These are phyloP conservation scores for Taphrina deformans DNA, from an alignment of 1,139 yeast genomes.

Conservation along the genomic window DNA sequence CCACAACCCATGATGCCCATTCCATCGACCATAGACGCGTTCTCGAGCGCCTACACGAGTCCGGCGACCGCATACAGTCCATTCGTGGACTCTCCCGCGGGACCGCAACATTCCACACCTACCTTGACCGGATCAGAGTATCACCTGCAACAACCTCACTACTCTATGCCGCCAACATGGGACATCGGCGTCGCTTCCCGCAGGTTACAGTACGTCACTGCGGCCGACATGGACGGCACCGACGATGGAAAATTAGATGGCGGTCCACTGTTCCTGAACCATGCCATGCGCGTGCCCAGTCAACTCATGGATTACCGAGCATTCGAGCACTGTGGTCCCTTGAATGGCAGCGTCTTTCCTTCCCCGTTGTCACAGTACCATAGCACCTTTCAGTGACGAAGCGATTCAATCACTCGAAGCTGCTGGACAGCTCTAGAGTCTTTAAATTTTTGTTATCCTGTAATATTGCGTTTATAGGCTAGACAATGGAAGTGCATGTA, in stretches of 20 bases:
- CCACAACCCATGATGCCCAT: not conserved
- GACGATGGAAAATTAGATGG: not conserved
- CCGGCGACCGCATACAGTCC: conserved; percentile 1
- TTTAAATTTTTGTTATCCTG: too few species aligned
- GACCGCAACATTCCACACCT: not conserved
- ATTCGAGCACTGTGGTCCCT: not conserved
- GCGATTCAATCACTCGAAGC: not conserved
- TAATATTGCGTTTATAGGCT: not conserved
- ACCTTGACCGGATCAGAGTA: not conserved
- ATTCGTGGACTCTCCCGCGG: not conserved
- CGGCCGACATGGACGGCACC: not conserved
- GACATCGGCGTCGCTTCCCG: not conserved
- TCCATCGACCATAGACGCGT: not conserved
- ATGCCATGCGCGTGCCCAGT: not conserved
- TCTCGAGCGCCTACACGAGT: not conserved
- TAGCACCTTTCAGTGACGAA: not conserved
- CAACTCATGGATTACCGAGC: not conserved
- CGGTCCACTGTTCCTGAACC: not conserved
- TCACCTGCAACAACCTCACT: not conserved
- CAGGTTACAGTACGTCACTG: conserved; percentile 7
- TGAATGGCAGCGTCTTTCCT: not conserved
- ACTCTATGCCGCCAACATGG: conserved; percentile 10
- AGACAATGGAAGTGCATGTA: not conserved
- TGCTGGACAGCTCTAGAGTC: not conserved
- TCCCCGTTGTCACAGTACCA: not conserved